Evolutionary conservation across 148 eudicot species (phyloP).

Genomic region (Drosera capensis): DNA sequence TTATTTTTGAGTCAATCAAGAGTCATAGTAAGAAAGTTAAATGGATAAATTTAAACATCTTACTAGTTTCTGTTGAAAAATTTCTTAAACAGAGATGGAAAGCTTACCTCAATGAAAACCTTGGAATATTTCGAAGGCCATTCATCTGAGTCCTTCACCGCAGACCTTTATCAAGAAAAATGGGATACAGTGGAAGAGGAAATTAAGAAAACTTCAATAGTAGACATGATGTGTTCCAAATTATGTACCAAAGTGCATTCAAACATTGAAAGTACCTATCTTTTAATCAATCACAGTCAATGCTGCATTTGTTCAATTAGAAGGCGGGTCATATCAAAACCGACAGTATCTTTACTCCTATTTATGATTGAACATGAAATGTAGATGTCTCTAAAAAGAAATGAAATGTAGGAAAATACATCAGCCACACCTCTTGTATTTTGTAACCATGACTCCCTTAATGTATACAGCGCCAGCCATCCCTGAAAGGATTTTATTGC

Average conservation of each 20-base stretch:
- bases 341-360: too few relatives aligned
- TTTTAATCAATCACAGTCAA: too few relatives aligned
- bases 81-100: constrained; percentile 1
- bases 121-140: constrained; percentile 98
- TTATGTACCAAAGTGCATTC: too few relatives aligned
- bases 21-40: too few relatives aligned
- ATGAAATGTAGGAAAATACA: neutral
- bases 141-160: constrained; percentile 78
- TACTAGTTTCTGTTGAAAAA: neutral
- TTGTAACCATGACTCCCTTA: constrained; percentile 81
- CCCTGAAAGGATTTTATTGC: too few relatives aligned
- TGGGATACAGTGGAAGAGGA: neutral
- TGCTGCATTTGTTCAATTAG: too few relatives aligned
- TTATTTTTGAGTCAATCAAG: too few relatives aligned
- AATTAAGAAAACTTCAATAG: neutral
- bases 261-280: too few relatives aligned
- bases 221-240: neutral
- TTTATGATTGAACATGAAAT: neutral
- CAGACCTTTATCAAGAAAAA: constrained; percentile 34
- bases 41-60: neutral
- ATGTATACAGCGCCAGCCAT: constrained; percentile 96
- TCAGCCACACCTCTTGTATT: constrained; percentile 57
- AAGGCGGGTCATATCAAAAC: too few relatives aligned
- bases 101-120: constrained; percentile 72
- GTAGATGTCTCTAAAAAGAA: neutral